Conservation (phyloP, 2,329 filamentous ascomycete genomes). For the Trichoderma sp. region DNA sequence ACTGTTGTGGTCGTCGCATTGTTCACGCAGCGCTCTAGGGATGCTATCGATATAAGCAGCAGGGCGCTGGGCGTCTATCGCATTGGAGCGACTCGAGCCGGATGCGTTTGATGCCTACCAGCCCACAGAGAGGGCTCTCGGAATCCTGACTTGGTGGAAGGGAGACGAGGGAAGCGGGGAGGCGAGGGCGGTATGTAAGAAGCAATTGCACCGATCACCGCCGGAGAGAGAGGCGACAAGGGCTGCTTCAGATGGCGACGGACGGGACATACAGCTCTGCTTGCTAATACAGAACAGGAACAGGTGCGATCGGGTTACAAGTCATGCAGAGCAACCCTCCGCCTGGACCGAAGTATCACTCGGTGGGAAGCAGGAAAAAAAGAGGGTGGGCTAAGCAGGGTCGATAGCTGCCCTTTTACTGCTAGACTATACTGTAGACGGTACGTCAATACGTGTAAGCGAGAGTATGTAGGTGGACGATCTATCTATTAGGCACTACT, state of each 20-base stretch:
- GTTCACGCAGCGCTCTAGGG: conserved; percentile 12
- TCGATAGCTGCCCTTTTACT: background rate
- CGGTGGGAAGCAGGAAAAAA: background rate
- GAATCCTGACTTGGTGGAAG: background rate
- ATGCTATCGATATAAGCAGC: background rate
- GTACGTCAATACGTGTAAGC: too few species aligned
- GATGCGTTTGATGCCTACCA: background rate
- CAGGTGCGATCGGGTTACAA: background rate
- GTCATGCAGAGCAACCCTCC: conserved; percentile 4
- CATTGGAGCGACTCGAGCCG: conserved; percentile 1
- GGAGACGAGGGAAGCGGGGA: background rate
- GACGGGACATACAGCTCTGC: background rate
- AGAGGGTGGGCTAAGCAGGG: background rate
- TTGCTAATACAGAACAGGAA: background rate
- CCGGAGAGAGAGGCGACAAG: background rate
- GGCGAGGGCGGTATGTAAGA: conserved; percentile 7
- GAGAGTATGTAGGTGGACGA: background rate
- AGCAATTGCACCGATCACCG: conserved; percentile 2
- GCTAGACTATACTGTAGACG: background rate
- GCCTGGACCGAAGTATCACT: background rate
- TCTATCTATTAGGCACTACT: background rate
- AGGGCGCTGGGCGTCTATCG: conserved; percentile 14
- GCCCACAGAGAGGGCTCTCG: background rate
- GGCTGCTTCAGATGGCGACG: background rate
- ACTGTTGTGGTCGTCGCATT: conserved; percentile 11